Conservation (phyloP, 306 rosid genomes). For the Erythrophleum fordii region DNA sequence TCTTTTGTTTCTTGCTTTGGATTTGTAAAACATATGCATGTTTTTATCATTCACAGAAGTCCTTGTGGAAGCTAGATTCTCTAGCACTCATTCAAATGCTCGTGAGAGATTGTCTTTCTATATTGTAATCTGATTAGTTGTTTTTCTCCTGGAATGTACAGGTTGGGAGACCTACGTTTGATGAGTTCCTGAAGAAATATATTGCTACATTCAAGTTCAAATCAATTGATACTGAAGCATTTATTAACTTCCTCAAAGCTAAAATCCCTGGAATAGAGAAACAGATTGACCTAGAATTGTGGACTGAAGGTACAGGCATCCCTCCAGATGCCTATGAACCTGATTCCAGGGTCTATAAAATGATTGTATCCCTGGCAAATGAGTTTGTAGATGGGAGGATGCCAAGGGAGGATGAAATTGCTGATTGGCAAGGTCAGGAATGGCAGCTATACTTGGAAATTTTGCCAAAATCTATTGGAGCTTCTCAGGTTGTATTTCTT, state of each 20-base stretch:
- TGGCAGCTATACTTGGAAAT: constrained; percentile 96
- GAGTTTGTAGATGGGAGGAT: constrained; percentile 74
- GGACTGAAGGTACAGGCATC: constrained; percentile 98
- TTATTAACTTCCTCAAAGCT: constrained; percentile 77
- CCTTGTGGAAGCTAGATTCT: not conserved
- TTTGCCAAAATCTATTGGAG: constrained; percentile 75
- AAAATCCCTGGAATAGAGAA: constrained; percentile 88
- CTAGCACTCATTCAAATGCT: not conserved
- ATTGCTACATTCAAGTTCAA: constrained; percentile 83
- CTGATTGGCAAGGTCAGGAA: constrained; percentile 91
- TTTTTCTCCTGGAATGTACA: constrained; percentile 32
- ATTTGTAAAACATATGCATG: not conserved
- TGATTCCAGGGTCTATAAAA: constrained; percentile 64
- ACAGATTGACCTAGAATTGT: constrained; percentile 66
- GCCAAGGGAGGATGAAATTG: constrained; percentile 88
- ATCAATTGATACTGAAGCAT: constrained; percentile 86
- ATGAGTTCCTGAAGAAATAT: constrained; percentile 84
- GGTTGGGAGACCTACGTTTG: constrained; percentile 87
- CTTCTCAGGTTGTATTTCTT: constrained; percentile 68
- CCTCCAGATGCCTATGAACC: constrained; percentile 95
- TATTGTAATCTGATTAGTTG: not conserved
- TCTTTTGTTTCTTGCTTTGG: constrained; percentile 3
- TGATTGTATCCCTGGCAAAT: constrained; percentile 71
- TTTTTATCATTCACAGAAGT: not conserved
- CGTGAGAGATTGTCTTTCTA: not conserved